phyloP scores from a whole-genome alignment of 2,329 filamentous ascomycete species.

The Pseudocercospora musae region DNA sequence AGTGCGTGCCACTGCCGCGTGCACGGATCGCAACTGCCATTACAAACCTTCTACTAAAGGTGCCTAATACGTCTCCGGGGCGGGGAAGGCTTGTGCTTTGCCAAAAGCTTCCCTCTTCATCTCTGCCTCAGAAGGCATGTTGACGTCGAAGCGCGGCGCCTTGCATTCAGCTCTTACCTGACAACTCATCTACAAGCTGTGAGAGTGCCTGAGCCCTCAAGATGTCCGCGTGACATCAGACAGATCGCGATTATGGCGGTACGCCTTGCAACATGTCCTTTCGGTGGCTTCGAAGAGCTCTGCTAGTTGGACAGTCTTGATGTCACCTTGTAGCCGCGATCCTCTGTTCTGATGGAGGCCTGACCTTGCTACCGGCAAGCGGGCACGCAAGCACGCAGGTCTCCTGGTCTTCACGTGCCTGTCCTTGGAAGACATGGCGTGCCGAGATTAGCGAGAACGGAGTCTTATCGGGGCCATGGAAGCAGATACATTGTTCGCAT shows the following conservation, averaged over 20 bases:
- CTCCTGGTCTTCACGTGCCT: background rate
- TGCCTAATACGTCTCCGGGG: background rate
- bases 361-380: background rate
- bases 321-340: background rate
- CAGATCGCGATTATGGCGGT: background rate
- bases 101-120: background rate
- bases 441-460: background rate
- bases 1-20: no score
- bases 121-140: background rate
- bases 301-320: background rate
- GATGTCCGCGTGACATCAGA: background rate
- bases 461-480: no score
- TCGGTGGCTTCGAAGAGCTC: background rate
- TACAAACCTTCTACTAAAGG: no score
- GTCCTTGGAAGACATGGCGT: background rate
- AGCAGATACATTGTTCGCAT: background rate
- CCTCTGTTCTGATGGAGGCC: background rate
- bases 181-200: background rate
- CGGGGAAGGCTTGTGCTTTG: slow-evolving; percentile 1
- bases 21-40: no score
- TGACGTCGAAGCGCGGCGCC: background rate
- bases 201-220: background rate
- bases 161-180: background rate
- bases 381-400: background rate
- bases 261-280: background rate